phyloP scores from a whole-genome alignment of 768 basidiomycete genomes.

The Amanita polypyramis region DNA sequence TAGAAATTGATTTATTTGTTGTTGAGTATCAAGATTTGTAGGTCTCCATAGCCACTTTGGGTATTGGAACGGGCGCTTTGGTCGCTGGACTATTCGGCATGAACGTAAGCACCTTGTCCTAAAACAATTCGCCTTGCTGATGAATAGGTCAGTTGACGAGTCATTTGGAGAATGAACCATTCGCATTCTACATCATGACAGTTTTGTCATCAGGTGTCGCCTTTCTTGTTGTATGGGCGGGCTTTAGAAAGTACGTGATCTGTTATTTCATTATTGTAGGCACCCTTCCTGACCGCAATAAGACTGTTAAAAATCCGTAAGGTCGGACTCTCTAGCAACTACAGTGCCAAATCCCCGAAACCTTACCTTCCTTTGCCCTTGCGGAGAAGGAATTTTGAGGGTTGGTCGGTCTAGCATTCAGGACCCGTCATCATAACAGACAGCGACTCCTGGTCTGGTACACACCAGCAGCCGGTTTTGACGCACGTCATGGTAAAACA shows the following conservation, averaged over 20 bases:
- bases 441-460: background rate
- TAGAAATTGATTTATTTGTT: background rate
- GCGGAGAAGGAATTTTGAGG: conserved; percentile 27
- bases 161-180: conserved; percentile 60
- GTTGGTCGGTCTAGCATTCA: conserved; percentile 24
- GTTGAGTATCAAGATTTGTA: conserved; percentile 16
- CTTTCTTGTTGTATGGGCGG: conserved; percentile 49
- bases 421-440: background rate
- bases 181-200: conserved; percentile 65
- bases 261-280: conserved; percentile 6
- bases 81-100: conserved; percentile 91
- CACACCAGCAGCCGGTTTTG: background rate
- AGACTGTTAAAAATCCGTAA: conserved; percentile 37
- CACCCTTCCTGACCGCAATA: conserved; percentile 6
- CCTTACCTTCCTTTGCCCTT: conserved; percentile 40
- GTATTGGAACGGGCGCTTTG: conserved; percentile 83
- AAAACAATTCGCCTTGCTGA: conserved; percentile 3
- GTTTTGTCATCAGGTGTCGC: conserved; percentile 48
- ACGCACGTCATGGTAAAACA: background rate
- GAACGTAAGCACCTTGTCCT: conserved; percentile 56
- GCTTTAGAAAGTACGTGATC: conserved; percentile 48
- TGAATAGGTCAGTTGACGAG: conserved; percentile 46
- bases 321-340: conserved; percentile 32
- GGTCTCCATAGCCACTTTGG: conserved; percentile 93
- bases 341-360: conserved; percentile 16